Conservation (phyloP, 768 basidiomycete species). For the Tulasnella sp. region DNA sequence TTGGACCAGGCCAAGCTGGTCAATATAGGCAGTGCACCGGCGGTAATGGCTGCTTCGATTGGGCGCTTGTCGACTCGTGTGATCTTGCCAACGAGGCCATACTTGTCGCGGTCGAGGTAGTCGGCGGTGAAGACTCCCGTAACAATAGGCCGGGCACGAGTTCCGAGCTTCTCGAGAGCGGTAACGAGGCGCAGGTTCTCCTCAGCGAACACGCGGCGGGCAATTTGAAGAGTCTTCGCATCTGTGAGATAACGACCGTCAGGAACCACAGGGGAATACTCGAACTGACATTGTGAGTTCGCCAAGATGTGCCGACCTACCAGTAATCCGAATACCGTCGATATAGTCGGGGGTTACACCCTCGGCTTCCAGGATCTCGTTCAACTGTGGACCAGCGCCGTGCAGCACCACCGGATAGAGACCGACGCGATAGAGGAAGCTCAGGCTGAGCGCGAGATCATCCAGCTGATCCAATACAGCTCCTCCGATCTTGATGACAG, state of each 20-base stretch:
- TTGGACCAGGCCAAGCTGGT: constrained; percentile 90
- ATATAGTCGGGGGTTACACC: constrained; percentile 95
- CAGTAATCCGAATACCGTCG: constrained; percentile 95
- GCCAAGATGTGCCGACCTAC: constrained; percentile 35
- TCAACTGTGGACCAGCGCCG: constrained; percentile 92
- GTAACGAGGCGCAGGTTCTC: constrained; percentile 93
- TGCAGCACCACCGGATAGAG: constrained; percentile 97
- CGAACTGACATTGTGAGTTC: neutral
- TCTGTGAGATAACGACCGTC: constrained; percentile 40
- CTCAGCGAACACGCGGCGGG: constrained; percentile 92
- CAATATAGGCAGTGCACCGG: constrained; percentile 91
- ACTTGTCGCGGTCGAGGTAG: constrained; percentile 90
- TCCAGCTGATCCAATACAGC: constrained; percentile 88
- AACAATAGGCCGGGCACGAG: constrained; percentile 94
- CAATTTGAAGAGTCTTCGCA: constrained; percentile 87
- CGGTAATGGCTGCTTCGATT: constrained; percentile 91
- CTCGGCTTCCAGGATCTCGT: constrained; percentile 85
- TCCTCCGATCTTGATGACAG: constrained; percentile 97
- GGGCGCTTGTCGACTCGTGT: constrained; percentile 93
- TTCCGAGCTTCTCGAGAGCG: constrained; percentile 89
- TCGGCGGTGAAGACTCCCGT: constrained; percentile 97
- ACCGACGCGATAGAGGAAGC: constrained; percentile 93
- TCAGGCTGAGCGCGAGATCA: constrained; percentile 88
- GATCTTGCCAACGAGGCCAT: constrained; percentile 92
- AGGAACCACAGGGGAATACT: neutral